Evolutionary conservation across 1,284 basidiomycete genomes (phyloP), one percentile per base, ranked within the genome.

Genomic region (Fomitopsis betulina): DNA sequence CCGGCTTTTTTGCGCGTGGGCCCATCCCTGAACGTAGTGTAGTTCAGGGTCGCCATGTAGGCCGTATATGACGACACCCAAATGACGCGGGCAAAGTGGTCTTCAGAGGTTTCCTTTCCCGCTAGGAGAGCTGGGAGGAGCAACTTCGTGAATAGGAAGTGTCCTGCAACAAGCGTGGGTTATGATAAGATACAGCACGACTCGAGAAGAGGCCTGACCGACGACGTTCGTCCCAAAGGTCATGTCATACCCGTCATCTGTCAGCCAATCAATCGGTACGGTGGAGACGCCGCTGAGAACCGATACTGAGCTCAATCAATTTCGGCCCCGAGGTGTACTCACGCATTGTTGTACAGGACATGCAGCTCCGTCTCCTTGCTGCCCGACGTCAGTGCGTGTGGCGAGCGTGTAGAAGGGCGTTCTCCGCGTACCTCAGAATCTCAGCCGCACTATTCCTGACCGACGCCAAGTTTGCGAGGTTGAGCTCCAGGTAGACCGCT

Each of bases 151-250:
- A 70, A 61, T 30, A 64, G 61, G 50, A 63, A 69, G 51, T 64
- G 68, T 19, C 68, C 65, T 66, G 56, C 13, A 19, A 5, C 13
- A 12, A 27, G 30, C 7, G 32, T 42, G 6, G 33, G n/a, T 33
- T 6, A 32, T 2, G 23, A 21, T 25, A 15, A 1, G 13, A 27
- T 9, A 6, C 4, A 3, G 35, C 13, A 37, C 13, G 23, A 15
- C 2, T 5, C 15, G 25, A 15, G n/a, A 45, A 12, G 4, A 1
- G 23, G 13, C 15, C 25, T 27, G 25, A 47, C 79, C 78, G 23
- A 86, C 68, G 33, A 78, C 75, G 65, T 87, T 87, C 6, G 82
- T 84, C 0, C 84, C 85, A 56, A 83, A 85, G 62, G 84, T 82
- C 3, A 84, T 67, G 45, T 86, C 82, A 63, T 82, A 84, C 1